Base-by-base conservation (phyloP, 2,329 filamentous ascomycete genomes). In the Fusarium kyushuense region DNA sequence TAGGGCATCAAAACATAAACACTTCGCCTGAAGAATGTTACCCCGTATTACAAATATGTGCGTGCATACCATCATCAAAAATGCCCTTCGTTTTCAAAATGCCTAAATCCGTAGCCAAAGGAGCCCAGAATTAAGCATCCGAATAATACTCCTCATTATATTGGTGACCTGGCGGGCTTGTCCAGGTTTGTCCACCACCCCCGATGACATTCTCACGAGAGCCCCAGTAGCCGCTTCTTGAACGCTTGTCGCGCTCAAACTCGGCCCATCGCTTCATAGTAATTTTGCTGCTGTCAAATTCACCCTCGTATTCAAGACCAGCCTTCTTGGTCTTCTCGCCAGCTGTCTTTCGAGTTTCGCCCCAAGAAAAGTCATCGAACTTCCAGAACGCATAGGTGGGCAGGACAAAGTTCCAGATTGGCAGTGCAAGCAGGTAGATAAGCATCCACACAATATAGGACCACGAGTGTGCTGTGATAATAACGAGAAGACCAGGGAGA, bases 281-380 rank as follows among this genome's bases (percentile, higher is more conserved):
- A 78, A 99, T 99, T 87, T 97, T 97, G 80, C 91, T 96, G 79
- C 92, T 96, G 80, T 99, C 96, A 75, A 99, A 99, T 80, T 98
- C 96, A 68, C 96, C 96, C 80, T 97, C 93, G 67, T 91, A 91
- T 75, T 95, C 94, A 66, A 94, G 89, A 32, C 93, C 92, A 4
- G 87, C 92, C 82, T 95, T 96, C 84, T 95, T 94, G 16, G 88
- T 90, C 82, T 92, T 93, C 76, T 97, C 95, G 29, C 94, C 94
- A 0, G 90, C 92, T 40, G 95, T 97, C 87, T 98, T 97, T 65
- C 96, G 89, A 56, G 96, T 99, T 69, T 99, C 96, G 75, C 96
- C 96, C 96, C 96, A 99, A 58, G 92, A 97, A 84, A 99, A 99
- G 83, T 99, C 96, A 78, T 99, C 96, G 78, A 99, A 99, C 82